Percentiles rank a stretch among this genome's conserved stretches.
Evolutionary conservation across 805 yeast species (phyloP).

Genomic region (Yamadazyma kitorensis): DNA sequence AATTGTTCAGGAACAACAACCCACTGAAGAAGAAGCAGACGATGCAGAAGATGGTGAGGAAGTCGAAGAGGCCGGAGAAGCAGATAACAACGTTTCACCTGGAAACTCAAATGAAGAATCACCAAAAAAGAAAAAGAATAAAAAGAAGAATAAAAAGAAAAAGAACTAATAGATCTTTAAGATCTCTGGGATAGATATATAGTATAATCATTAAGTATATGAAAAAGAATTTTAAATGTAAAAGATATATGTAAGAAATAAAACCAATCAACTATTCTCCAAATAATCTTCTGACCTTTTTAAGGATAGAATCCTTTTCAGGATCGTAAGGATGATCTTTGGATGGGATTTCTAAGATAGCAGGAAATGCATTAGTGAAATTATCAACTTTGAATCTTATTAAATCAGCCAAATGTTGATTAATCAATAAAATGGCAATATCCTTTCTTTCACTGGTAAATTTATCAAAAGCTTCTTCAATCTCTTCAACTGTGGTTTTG

Average conservation of each 20-base stretch:
- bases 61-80: slow-evolving; percentile 1
- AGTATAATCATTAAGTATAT: neutral
- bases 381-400: slow-evolving; percentile 81
- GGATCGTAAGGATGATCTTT: slow-evolving; percentile 99
- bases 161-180: slow-evolving; percentile 4
- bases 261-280: slow-evolving; percentile 59
- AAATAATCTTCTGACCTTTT: slow-evolving; percentile 90
- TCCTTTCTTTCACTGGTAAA: slow-evolving; percentile 78
- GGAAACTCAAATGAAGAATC: slow-evolving; percentile 6
- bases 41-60: slow-evolving; percentile 9
- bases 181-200: slow-evolving; percentile 4
- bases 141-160: slow-evolving; percentile 20
- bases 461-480: slow-evolving; percentile 69
- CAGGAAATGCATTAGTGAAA: slow-evolving; percentile 91
- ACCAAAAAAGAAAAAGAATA: slow-evolving; percentile 28
- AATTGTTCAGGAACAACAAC: slow-evolving; percentile 6
- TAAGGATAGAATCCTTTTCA: slow-evolving; percentile 92
- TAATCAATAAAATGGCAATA: slow-evolving; percentile 87
- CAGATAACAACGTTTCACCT: neutral
- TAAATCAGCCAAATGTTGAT: slow-evolving; percentile 91
- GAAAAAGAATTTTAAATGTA: neutral
- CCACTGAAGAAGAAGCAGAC: slow-evolving; percentile 8
- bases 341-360: slow-evolving; percentile 93
- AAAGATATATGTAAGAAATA: neutral
- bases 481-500: slow-evolving; percentile 72